A percentile compares a stretch with the other conserved stretches of the same genome.
Evolutionary conservation across 1,284 basidiomycete genomes (phyloP).

Genomic region (Cutaneotrichosporon spelunceum): DNA sequence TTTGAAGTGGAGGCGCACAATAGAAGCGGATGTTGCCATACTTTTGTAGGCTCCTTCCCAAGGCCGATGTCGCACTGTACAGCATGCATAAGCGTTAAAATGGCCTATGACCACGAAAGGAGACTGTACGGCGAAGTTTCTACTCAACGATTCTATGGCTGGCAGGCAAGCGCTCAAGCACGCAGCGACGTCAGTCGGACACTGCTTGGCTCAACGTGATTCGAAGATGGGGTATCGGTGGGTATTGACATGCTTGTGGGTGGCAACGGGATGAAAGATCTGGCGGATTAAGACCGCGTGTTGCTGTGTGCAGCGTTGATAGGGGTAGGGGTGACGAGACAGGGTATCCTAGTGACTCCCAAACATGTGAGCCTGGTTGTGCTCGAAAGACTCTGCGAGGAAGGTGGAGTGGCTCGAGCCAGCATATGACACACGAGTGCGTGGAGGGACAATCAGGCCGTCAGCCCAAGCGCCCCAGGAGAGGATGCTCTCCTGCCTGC

Average conservation of each 20-base stretch:
- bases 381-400: neutral
- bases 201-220: neutral
- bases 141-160: neutral
- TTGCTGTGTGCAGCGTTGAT: neutral
- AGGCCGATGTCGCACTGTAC: neutral
- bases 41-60: neutral
- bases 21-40: neutral
- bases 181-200: neutral
- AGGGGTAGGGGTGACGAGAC: neutral
- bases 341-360: neutral
- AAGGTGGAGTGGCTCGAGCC: neutral
- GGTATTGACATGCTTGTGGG: neutral
- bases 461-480: neutral
- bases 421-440: neutral
- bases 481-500: neutral
- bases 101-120: neutral
- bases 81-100: conserved; percentile 8
- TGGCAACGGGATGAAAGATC: neutral
- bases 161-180: neutral
- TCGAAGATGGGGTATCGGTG: neutral
- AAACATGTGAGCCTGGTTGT: neutral
- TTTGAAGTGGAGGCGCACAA: conserved; percentile 1
- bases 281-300: neutral
- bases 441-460: neutral
- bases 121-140: conserved; percentile 2